These are phyloP conservation scores for Termitomyces sp. DNA, from an alignment of 1,284 basidiomycete genomes.

Conservation along the genomic window DNA sequence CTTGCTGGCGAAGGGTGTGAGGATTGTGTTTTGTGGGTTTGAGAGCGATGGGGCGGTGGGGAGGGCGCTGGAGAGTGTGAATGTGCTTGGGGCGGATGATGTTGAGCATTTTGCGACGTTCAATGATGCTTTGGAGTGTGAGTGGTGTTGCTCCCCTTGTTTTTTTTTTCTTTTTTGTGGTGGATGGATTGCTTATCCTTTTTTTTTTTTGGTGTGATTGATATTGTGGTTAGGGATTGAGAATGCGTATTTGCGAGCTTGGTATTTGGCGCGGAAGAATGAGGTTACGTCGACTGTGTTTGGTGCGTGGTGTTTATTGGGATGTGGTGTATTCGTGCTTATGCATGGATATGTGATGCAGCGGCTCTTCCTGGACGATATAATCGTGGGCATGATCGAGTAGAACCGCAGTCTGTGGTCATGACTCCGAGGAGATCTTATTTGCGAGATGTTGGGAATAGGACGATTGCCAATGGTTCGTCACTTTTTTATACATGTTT, in stretches of 20 bases:
- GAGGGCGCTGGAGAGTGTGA: slow-evolving; percentile 59
- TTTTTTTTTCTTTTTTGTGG: no score
- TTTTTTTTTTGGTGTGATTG: slow-evolving; percentile 2
- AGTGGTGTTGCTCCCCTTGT: no score
- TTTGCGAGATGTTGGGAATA: slow-evolving; percentile 73
- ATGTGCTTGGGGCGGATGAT: slow-evolving; percentile 66
- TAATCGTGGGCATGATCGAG: slow-evolving; percentile 33
- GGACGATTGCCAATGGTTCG: slow-evolving; percentile 59
- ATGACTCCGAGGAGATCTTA: slow-evolving; percentile 73
- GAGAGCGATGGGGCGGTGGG: slow-evolving; percentile 58
- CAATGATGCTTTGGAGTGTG: slow-evolving; percentile 92
- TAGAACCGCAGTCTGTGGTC: slow-evolving; percentile 34
- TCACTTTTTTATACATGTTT: neutral
- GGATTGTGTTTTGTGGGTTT: slow-evolving; percentile 88
- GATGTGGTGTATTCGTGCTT: slow-evolving; percentile 9
- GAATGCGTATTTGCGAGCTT: slow-evolving; percentile 77
- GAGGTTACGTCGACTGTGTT: slow-evolving; percentile 37
- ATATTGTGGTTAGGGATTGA: slow-evolving; percentile 67
- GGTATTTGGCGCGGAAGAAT: slow-evolving; percentile 62
- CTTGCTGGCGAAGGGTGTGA: slow-evolving; percentile 70
- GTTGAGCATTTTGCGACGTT: slow-evolving; percentile 84
- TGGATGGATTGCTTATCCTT: no score
- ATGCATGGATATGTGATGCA: no score
- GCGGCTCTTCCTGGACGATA: slow-evolving; percentile 53
- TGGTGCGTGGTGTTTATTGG: no score